Evolutionary conservation across 306 rosid genomes (phyloP), one percentile per base, ranked within the genome.

Genomic region (Gynostemma pentaphyllum): DNA sequence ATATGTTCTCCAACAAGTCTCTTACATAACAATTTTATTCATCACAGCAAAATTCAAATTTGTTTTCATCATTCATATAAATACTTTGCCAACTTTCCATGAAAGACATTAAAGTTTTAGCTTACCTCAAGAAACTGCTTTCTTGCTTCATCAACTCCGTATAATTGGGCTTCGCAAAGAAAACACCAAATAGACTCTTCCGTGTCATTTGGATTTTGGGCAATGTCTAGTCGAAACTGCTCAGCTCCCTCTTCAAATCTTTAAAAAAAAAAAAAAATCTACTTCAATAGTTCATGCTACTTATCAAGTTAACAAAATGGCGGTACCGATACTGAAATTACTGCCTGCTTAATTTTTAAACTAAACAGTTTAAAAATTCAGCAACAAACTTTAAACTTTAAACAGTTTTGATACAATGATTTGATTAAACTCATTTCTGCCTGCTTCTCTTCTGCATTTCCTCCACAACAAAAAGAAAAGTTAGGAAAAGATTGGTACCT

Each of bases 101-200:
- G 28, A 41, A 10, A 4, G 42, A 44, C 7, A 53, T 15, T n/a
- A 28, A 56, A 59, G 39, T 34, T 39, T 24, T 28, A 12, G 70
- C 82, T 66, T 70, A 67, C 97, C 95, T 82, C 88, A 15, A 91
- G 95, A 85, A 85, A 87, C 45, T 66, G 84, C 53, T 70, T 76
- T 75, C 89, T 78, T 67, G 96, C 96, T 77, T 83, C 92, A 41
- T 80, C 76, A 41, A 79, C 79, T 63, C 98, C 98, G 76, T 74
- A 85, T 42, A 83, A 75, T 56, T 82, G 95, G 76, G 98, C 92
- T 80, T 88, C 96, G 72, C 96, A 91, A 27, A 91, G 82, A 82
- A 80, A 91, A 69, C 95, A 91, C 95, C 96, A 91, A 56, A 88
- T 91, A 57, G 98, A 87, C 72, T 88, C 98, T 68, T 88, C 98